A percentile compares a stretch with the other conserved stretches of the same genome.
Conservation (phyloP, 495 filamentous ascomycete species). For the Bryoglossum gracile region DNA sequence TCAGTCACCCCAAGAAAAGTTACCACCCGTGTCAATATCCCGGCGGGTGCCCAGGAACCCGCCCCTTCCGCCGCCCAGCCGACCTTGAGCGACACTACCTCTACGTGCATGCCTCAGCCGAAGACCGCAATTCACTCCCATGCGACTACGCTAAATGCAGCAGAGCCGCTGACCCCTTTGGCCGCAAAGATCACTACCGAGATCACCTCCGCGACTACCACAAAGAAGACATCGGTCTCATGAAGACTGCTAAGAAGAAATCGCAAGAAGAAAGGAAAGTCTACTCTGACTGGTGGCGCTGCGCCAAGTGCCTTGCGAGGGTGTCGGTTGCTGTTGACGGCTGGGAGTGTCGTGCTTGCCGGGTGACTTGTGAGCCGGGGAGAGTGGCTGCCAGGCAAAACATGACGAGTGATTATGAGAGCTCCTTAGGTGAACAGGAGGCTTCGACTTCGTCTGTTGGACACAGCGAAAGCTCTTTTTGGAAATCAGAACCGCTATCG, state of each 20-base stretch:
- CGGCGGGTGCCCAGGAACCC: conserved; percentile 2
- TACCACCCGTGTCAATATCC: conserved; percentile 31
- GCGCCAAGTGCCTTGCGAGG: not conserved
- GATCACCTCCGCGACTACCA: conserved; percentile 45
- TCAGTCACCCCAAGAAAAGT: conserved; percentile 1
- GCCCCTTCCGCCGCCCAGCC: conserved; percentile 27
- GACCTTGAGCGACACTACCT: conserved; percentile 41
- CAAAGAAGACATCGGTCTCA: conserved; percentile 36
- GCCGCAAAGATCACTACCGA: conserved; percentile 27
- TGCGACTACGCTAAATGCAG: conserved; percentile 21
- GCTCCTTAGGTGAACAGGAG: too few relatives aligned
- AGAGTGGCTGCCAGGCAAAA: not conserved
- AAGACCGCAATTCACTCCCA: conserved; percentile 30
- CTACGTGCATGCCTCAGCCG: conserved; percentile 30
- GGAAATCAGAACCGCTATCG: too few relatives aligned
- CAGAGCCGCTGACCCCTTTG: conserved; percentile 8
- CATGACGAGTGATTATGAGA: too few relatives aligned
- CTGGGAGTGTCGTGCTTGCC: not conserved
- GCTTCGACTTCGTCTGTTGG: too few relatives aligned
- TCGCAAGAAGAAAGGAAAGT: not conserved
- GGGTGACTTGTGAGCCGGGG: not conserved
- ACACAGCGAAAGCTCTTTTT: too few relatives aligned
- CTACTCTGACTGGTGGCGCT: not conserved
- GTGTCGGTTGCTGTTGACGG: not conserved
- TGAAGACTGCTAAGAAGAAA: not conserved